A percentile compares a stretch with the other conserved stretches of the same genome.
phyloP scores from a whole-genome alignment of 2,329 filamentous ascomycete species.

The Aspergillus pseudoviridinutans region DNA sequence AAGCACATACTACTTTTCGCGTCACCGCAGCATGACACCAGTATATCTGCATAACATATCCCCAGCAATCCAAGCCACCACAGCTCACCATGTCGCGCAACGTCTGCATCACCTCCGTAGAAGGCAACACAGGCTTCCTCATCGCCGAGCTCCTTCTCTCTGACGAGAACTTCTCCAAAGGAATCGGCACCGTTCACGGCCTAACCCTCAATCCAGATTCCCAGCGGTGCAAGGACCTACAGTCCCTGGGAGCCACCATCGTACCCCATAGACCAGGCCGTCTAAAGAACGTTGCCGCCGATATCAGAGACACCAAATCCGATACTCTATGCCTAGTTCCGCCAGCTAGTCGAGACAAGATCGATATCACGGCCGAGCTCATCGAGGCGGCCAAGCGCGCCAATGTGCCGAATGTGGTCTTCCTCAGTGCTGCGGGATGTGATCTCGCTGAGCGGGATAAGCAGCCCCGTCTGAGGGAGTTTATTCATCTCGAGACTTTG shows the following conservation, averaged over 20 bases:
- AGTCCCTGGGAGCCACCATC: slow-evolving; percentile 41
- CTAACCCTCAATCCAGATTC: slow-evolving; percentile 40
- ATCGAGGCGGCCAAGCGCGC: slow-evolving; percentile 45
- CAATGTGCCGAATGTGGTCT: slow-evolving; percentile 43
- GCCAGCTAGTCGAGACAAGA: slow-evolving; percentile 45
- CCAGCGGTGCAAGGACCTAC: slow-evolving; percentile 39
- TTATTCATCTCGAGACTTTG: slow-evolving; percentile 48
- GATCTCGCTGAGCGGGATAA: slow-evolving; percentile 48
- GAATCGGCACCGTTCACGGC: slow-evolving; percentile 41
- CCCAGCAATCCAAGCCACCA: neutral
- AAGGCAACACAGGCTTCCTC: slow-evolving; percentile 50
- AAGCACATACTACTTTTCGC: neutral
- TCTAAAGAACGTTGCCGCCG: slow-evolving; percentile 35
- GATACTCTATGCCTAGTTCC: slow-evolving; percentile 51
- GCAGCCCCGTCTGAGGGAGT: slow-evolving; percentile 50
- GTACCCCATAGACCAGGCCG: slow-evolving; percentile 42
- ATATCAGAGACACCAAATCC: slow-evolving; percentile 41
- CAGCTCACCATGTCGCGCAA: slow-evolving; percentile 43
- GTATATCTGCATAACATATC: neutral
- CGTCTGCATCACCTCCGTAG: slow-evolving; percentile 46
- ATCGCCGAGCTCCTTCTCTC: slow-evolving; percentile 50
- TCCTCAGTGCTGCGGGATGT: slow-evolving; percentile 48
- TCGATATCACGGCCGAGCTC: slow-evolving; percentile 45
- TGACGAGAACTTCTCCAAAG: slow-evolving; percentile 39
- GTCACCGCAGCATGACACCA: neutral